Evolutionary conservation across 208 protist species (phyloP).

Genomic region (Trichomonas gallinae): DNA sequence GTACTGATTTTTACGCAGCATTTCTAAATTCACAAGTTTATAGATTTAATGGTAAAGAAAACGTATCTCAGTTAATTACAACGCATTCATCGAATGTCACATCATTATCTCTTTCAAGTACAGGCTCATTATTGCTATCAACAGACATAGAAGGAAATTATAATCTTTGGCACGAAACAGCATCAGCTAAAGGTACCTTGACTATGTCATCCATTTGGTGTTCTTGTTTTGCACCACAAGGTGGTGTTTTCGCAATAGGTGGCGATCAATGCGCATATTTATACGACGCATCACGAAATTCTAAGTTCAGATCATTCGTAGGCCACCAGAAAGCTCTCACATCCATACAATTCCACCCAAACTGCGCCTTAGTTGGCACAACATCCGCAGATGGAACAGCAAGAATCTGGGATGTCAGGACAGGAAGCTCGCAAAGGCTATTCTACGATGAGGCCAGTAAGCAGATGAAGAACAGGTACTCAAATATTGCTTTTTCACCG

Average conservation of each 20-base stretch:
- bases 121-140: not conserved
- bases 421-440: not conserved
- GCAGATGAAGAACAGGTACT: not conserved
- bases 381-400: not conserved
- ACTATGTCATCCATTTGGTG: not conserved
- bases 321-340: not conserved
- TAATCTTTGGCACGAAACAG: not conserved
- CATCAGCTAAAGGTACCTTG: not conserved
- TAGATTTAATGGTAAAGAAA: not conserved
- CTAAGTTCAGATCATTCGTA: not conserved
- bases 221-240: slow-evolving; percentile 17
- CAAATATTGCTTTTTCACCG: not conserved
- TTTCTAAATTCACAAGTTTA: not conserved
- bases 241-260: not conserved
- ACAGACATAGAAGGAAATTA: not conserved
- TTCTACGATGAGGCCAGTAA: not conserved
- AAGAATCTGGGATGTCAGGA: not conserved
- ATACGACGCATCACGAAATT: not conserved
- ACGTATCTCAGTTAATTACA: not conserved
- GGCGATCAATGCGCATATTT: not conserved
- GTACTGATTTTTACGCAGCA: not conserved
- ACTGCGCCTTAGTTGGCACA: not conserved
- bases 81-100: not conserved
- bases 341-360: not conserved
- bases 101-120: not conserved